Conservation (phyloP, 2,329 filamentous ascomycete genomes). For the Aureobasidium sp. region DNA sequence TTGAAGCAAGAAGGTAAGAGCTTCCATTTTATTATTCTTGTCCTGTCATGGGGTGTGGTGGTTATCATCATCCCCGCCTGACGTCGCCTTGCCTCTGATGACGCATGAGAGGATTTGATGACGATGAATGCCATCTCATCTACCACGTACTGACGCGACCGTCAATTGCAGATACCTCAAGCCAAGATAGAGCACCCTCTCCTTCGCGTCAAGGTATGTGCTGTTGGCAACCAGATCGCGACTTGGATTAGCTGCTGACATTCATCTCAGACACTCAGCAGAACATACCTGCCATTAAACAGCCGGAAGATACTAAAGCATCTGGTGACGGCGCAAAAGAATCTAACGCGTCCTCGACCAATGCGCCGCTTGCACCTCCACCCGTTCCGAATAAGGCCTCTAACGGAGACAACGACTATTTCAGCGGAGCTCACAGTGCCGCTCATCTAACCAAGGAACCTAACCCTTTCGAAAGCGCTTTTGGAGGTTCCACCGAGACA, state of each 20-base stretch:
- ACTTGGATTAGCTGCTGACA: not conserved
- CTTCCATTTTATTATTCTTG: not conserved
- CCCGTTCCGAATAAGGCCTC: constrained; percentile 35
- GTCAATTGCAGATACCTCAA: not conserved
- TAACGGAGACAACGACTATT: constrained; percentile 41
- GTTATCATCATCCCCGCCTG: not conserved
- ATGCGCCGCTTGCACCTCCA: constrained; percentile 45
- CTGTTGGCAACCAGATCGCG: not conserved
- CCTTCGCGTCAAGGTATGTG: constrained; percentile 8
- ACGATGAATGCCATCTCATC: not conserved
- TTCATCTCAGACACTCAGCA: not conserved
- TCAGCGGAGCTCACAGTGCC: constrained; percentile 35
- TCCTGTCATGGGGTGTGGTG: not conserved
- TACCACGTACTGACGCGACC: not conserved
- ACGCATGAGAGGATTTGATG: not conserved
- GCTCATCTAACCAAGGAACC: constrained; percentile 66
- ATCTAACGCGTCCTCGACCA: constrained; percentile 21
- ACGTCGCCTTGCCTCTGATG: not conserved
- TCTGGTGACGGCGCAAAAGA: constrained; percentile 24
- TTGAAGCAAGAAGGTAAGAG: constrained; percentile 10
- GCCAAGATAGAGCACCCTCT: constrained; percentile 5
- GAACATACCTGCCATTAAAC: constrained; percentile 23
- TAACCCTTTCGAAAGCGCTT: constrained; percentile 96
- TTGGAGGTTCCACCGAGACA: constrained; percentile 66
- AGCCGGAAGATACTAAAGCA: constrained; percentile 23